phyloP scores from a whole-genome alignment of 805 yeast genomes.

The Candida piceae region DNA sequence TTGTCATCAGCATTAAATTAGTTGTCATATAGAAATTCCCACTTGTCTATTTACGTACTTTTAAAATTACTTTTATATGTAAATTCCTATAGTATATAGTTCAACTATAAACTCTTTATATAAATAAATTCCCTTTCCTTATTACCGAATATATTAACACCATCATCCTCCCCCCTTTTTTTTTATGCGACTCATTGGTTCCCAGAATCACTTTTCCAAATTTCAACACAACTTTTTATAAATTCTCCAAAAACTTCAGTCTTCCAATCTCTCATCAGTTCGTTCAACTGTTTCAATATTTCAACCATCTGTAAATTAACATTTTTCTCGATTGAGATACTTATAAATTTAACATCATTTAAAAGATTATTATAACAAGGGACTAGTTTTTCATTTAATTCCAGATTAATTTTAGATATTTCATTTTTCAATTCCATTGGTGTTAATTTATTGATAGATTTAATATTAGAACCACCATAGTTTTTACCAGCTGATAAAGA shows the following conservation, averaged over 20 bases:
- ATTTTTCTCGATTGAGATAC: slow-evolving; percentile 38
- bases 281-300: slow-evolving; percentile 9
- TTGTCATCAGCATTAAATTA: too few species aligned
- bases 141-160: too few species aligned
- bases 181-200: too few species aligned
- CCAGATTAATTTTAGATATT: slow-evolving; percentile 16
- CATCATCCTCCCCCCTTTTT: too few species aligned
- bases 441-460: slow-evolving; percentile 16
- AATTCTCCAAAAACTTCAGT: slow-evolving; percentile 22
- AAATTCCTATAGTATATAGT: too few species aligned
- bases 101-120: too few species aligned
- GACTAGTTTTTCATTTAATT: slow-evolving; percentile 37
- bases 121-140: too few species aligned
- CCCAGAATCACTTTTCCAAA: slow-evolving; percentile 24
- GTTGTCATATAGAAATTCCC: too few species aligned
- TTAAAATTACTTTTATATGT: too few species aligned
- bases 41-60: too few species aligned
- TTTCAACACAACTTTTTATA: slow-evolving; percentile 16
- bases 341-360: slow-evolving; percentile 39
- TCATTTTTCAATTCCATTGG: slow-evolving; percentile 18
- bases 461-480: slow-evolving; percentile 6
- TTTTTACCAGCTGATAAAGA: neutral
- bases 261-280: slow-evolving; percentile 23
- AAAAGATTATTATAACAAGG: slow-evolving; percentile 42
- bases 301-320: slow-evolving; percentile 23